phyloP scores from a whole-genome alignment of 352 stramenopile genomes.

The Hyaloperonospora brassicae region DNA sequence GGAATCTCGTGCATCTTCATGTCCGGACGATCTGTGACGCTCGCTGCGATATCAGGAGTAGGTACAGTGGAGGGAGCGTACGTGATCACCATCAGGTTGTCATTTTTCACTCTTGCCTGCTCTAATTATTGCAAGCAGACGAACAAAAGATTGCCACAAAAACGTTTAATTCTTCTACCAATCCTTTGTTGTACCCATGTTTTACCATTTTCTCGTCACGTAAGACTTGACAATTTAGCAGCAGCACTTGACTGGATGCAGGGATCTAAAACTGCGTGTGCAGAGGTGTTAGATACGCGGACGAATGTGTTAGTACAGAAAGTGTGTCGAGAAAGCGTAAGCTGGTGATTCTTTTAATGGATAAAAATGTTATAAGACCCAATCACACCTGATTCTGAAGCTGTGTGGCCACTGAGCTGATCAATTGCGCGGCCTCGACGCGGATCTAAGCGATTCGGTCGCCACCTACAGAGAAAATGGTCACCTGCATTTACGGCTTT shows the following conservation, averaged over 20 bases:
- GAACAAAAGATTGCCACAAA: background rate
- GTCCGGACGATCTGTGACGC: background rate
- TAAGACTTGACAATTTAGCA: background rate
- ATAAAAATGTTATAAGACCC: background rate
- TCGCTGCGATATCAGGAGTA: conserved; percentile 13
- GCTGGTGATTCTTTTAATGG: too few relatives aligned
- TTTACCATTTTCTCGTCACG: too few relatives aligned
- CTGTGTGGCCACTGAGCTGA: conserved; percentile 31
- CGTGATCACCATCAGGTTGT: conserved; percentile 70
- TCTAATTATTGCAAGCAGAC: conserved; percentile 40
- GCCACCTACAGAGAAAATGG: too few relatives aligned
- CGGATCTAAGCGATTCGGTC: too few relatives aligned
- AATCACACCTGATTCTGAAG: conserved; percentile 46
- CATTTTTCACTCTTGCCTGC: conserved; percentile 52
- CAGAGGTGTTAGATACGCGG: background rate
- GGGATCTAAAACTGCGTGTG: background rate
- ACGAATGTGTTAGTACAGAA: background rate
- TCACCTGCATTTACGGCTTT: too few relatives aligned
- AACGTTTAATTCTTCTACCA: background rate
- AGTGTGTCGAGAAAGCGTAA: too few relatives aligned
- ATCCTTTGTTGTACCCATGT: background rate
- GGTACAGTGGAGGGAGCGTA: conserved; percentile 25
- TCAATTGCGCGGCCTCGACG: conserved; percentile 39
- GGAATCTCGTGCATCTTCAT: conserved; percentile 80
- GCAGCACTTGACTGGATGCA: background rate